Conservation (phyloP, 176 grass and related monocot species). For the Panicum miliaceum region DNA sequence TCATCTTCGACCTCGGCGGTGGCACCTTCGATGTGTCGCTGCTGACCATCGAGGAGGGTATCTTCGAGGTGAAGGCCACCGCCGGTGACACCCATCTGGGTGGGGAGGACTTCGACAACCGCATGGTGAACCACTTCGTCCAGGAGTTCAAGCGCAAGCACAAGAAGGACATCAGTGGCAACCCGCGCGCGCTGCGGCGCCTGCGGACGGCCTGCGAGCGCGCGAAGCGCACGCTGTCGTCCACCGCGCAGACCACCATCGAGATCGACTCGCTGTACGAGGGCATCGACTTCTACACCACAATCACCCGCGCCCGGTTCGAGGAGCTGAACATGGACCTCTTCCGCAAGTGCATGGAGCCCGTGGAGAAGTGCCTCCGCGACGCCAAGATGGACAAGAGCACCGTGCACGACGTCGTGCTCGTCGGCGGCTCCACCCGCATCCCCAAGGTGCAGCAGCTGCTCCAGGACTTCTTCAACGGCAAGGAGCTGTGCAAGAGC, state of each 20-base stretch:
- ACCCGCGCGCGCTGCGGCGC: constrained; percentile 49
- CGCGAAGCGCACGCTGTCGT: constrained; percentile 90
- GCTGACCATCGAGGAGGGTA: constrained; percentile 74
- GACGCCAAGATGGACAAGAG: constrained; percentile 99
- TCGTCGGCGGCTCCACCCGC: constrained; percentile 88
- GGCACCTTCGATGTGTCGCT: constrained; percentile 73
- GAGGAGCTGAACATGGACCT: constrained; percentile 99
- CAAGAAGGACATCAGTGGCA: constrained; percentile 70
- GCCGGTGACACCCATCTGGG: constrained; percentile 71
- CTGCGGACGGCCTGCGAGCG: constrained; percentile 82
- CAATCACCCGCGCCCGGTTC: constrained; percentile 86
- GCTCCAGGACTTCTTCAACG: constrained; percentile 99
- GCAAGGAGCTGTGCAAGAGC: constrained; percentile 99
- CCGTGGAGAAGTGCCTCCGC: constrained; percentile 92
- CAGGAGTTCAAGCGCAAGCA: constrained; percentile 74
- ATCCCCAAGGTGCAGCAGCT: constrained; percentile 97
- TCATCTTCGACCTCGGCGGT: constrained; percentile 66
- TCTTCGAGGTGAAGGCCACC: constrained; percentile 73
- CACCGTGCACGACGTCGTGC: constrained; percentile 82
- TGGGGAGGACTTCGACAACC: constrained; percentile 73
- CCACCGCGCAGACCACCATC: constrained; percentile 86
- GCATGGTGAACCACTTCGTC: constrained; percentile 79
- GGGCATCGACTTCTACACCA: constrained; percentile 92
- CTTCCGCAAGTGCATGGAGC: constrained; percentile 95
- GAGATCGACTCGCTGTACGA: constrained; percentile 95